Evolutionary conservation across 2,329 filamentous ascomycete species (phyloP).

Genomic region (Ceratocystis cubensis): DNA sequence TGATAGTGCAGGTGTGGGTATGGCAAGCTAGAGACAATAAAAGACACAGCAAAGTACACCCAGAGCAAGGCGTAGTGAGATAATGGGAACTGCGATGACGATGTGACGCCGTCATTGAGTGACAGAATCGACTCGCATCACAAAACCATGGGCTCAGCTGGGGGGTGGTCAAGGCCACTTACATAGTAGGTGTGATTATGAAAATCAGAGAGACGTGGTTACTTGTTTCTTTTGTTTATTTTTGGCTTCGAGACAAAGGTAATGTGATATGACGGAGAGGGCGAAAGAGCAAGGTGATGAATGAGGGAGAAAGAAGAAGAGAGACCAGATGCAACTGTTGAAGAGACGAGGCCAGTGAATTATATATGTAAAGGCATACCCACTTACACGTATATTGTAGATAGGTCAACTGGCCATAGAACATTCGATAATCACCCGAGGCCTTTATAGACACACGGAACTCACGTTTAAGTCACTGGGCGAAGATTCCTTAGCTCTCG

Average conservation of each 20-base stretch:
- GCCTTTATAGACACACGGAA: neutral
- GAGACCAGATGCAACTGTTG: neutral
- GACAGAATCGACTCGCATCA: neutral
- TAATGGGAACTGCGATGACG: neutral
- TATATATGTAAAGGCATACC: neutral
- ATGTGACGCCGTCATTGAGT: neutral
- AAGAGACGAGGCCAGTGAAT: neutral
- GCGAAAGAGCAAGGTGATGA: neutral
- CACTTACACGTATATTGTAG: neutral
- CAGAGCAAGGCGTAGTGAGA: neutral
- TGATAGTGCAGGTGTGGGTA: slow-evolving; percentile 8
- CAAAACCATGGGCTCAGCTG: neutral
- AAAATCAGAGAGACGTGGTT: neutral
- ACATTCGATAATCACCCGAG: neutral
- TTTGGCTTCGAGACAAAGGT: neutral
- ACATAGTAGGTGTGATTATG: neutral
- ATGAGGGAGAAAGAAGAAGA: neutral
- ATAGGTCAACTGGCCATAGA: neutral
- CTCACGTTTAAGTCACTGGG: neutral
- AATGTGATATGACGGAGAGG: neutral
- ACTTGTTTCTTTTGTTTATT: neutral
- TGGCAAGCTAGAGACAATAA: slow-evolving; percentile 8
- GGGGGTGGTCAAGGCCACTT: neutral
- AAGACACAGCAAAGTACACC: neutral
- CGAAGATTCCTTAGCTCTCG: neutral